A percentile compares a stretch with the other conserved stretches of the same genome.
Evolutionary conservation across 2,329 filamentous ascomycete genomes (phyloP).

Genomic region (Ascosphaera pollenicola): DNA sequence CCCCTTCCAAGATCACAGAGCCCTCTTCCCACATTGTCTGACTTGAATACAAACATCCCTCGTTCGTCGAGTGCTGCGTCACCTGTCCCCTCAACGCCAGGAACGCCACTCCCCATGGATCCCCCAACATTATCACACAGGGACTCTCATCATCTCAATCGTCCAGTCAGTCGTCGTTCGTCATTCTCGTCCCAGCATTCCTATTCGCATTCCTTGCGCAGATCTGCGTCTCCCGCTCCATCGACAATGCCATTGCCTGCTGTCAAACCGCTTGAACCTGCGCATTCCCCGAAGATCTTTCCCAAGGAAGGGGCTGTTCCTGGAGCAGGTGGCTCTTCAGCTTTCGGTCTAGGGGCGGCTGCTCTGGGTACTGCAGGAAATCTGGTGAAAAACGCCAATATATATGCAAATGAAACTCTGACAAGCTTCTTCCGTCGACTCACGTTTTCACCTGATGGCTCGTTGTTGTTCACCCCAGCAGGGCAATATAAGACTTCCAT

Average conservation of each 20-base stretch:
- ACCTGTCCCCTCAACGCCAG: constrained; percentile 73
- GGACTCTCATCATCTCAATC: too few species aligned
- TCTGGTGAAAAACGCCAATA: constrained; percentile 56
- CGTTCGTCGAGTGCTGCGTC: constrained; percentile 32
- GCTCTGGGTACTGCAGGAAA: too few species aligned
- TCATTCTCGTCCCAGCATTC: constrained; percentile 42
- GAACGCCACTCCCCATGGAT: constrained; percentile 93
- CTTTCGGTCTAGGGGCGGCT: too few species aligned
- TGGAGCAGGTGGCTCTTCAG: too few species aligned
- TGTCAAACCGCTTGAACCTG: constrained; percentile 64
- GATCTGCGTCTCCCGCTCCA: constrained; percentile 81
- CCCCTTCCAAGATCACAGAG: constrained; percentile 44
- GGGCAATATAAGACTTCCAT: constrained; percentile 81
- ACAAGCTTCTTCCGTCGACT: constrained; percentile 91
- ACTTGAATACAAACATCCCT: constrained; percentile 28
- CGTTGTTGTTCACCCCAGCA: constrained; percentile 77
- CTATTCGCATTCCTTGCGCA: constrained; percentile 50
- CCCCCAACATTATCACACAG: constrained; percentile 67
- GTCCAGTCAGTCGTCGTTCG: constrained; percentile 48
- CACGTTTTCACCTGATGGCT: constrained; percentile 88
- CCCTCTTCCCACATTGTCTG: constrained; percentile 51
- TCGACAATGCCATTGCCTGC: constrained; percentile 71
- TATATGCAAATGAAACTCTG: constrained; percentile 91
- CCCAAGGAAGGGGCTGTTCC: too few species aligned
- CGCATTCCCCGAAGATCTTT: too few species aligned